Conservation (phyloP, 129 eudicot species). For the Arctium minus region DNA sequence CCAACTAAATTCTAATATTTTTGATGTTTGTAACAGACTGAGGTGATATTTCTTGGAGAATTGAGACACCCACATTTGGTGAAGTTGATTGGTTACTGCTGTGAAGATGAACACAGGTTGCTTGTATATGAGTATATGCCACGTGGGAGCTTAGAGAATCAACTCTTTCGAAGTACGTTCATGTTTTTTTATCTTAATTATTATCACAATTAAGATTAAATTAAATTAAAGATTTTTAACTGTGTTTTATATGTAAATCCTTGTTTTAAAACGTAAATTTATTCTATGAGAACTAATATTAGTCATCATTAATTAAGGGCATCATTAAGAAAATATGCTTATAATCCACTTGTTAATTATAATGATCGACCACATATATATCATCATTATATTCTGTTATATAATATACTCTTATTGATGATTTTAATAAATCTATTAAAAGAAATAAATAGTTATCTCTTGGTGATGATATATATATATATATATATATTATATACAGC, state of each 20-base stretch:
- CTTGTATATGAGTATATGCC: slow-evolving; percentile 94
- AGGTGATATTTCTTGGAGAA: slow-evolving; percentile 86
- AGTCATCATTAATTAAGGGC: background rate
- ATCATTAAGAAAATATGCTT: background rate
- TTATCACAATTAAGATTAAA: background rate
- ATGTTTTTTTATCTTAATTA: background rate
- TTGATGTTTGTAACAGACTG: slow-evolving; percentile 48
- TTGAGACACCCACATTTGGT: slow-evolving; percentile 83
- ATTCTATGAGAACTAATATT: background rate
- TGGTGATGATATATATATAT: background rate
- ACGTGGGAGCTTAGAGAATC: slow-evolving; percentile 90
- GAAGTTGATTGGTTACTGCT: slow-evolving; percentile 91
- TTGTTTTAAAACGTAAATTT: background rate
- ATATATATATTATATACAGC: background rate
- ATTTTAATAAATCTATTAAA: background rate
- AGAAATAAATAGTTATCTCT: background rate
- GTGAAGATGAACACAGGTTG: slow-evolving; percentile 83
- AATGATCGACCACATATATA: background rate
- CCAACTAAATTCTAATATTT: background rate
- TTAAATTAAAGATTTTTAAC: background rate
- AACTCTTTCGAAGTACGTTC: slow-evolving; percentile 79
- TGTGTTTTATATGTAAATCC: background rate
- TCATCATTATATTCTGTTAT: background rate
- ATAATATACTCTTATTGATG: background rate
- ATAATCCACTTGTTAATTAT: background rate